Conservation (phyloP, 495 filamentous ascomycete species). For the Neurospora sublineolata region DNA sequence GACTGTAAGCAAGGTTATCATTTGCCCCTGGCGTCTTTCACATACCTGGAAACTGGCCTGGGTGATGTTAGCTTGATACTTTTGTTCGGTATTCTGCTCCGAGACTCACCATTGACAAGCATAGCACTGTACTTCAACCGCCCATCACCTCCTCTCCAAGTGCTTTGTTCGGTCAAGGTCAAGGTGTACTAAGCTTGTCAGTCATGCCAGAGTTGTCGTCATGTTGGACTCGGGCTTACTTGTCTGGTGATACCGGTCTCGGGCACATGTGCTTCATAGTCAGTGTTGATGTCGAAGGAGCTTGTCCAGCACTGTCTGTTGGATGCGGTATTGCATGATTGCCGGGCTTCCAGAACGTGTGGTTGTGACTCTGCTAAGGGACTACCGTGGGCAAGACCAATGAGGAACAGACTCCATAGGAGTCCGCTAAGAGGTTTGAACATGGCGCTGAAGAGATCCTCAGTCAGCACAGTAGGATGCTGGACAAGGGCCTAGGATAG, state of each 20-base stretch:
- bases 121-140: constrained; percentile 28
- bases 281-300: constrained; percentile 25
- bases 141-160: constrained; percentile 35
- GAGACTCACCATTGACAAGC: constrained; percentile 30
- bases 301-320: constrained; percentile 28
- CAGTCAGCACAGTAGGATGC: not conserved
- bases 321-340: constrained; percentile 23
- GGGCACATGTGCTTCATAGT: constrained; percentile 21
- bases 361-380: not conserved
- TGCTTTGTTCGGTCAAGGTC: constrained; percentile 22
- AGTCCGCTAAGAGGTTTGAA: not conserved
- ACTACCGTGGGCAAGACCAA: not conserved
- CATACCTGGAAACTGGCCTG: constrained; percentile 21
- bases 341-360: constrained; percentile 7
- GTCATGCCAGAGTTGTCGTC: not conserved
- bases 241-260: constrained; percentile 15
- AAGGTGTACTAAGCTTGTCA: constrained; percentile 24
- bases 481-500: not conserved
- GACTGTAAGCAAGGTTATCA: not conserved
- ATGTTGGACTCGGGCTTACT: constrained; percentile 6
- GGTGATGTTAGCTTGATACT: not conserved
- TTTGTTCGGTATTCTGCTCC: not conserved
- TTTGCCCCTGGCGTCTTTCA: no score
- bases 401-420: constrained; percentile 7
- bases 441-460: not conserved